Base-by-base conservation (phyloP, 495 filamentous ascomycete species). In the Aspergillus funiculosus region DNA sequence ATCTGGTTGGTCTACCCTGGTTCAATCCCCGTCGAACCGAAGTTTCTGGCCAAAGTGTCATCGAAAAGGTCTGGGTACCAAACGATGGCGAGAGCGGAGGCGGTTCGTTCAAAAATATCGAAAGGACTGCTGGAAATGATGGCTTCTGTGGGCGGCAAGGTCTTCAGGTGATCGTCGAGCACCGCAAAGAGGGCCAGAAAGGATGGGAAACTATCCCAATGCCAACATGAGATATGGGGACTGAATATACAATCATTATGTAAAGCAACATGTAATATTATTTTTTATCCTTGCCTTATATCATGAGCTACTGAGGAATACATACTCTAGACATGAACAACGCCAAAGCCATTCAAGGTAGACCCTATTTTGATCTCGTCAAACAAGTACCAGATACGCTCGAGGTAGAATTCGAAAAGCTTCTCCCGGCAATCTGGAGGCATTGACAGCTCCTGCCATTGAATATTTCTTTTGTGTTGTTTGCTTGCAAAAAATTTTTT, bases 141-240 rank as follows among this genome's bases (percentile, higher is more conserved):
- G 76, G 75, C 0, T 84, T 67, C 50, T 84, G 80, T 64, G 78
- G 76, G 2, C 66, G 68, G n/a, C 61, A 67, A 11, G 74, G 71
- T 20, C 60, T 83, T 27, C 68, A 80, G 44, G 72, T 82, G 1
- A 68, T 83, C 53, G 74, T 72, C 32, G 71, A 79, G 48, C 54
- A 71, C 24, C 63, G 66, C 20, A 47, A 68, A 48, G 60, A 69
- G 29, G 77, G 72, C 1, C 69, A 76, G 24, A 73, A 75, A 43
- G 72, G 71, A 7, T 83, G 71, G 64, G 76, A 79, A 52, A 49
- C 21, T 25, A 61, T 76, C 36, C 51, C 59, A 63, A 48, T 65
- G 3, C 67, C 67, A 10, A 51, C 46, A 21, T 57, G 28, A 57
- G 26, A 6, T 10, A n/a, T 18, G 25, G n/a, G 19, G 9, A 11